Percentiles rank a stretch among this genome's conserved stretches.
These are phyloP conservation scores for Gracilaria caudata DNA, from an alignment of 23 red algal species.

Conservation along the genomic window DNA sequence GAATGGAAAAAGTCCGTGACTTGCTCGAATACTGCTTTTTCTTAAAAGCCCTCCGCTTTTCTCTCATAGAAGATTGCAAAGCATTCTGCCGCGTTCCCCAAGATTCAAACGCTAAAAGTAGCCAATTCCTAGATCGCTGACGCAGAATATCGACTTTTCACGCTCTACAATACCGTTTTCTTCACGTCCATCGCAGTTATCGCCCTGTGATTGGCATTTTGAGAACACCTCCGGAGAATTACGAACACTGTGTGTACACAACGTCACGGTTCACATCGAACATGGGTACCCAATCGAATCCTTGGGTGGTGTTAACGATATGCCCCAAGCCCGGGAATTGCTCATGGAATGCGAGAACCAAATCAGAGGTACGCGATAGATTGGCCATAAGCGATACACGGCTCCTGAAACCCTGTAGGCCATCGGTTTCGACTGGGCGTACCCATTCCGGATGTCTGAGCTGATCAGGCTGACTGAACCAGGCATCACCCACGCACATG, in stretches of 20 bases:
- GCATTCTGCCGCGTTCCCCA: no score
- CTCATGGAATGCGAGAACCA: constrained; percentile 40
- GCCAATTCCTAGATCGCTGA: no score
- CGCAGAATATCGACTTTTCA: no score
- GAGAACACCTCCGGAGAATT: neutral
- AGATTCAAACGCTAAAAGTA: no score
- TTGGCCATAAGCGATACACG: constrained; percentile 7
- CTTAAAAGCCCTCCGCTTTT: no score
- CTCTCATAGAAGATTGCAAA: no score
- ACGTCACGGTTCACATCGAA: neutral
- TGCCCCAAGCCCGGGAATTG: constrained; percentile 36
- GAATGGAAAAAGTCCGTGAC: no score
- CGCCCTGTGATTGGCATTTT: neutral
- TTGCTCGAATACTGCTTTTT: no score
- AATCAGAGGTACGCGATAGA: neutral
- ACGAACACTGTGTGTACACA: constrained; percentile 1
- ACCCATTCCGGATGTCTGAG: constrained; percentile 38
- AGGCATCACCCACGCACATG: constrained; percentile 25
- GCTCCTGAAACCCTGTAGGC: neutral
- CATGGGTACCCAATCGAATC: constrained; percentile 8
- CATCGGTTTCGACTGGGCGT: constrained; percentile 27
- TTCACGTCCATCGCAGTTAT: neutral
- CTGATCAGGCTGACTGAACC: constrained; percentile 37
- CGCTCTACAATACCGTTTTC: no score
- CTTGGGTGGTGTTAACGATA: neutral